Evolutionary conservation across 352 stramenopile species (phyloP).

Genomic region (Phytophthora pinifolia): DNA sequence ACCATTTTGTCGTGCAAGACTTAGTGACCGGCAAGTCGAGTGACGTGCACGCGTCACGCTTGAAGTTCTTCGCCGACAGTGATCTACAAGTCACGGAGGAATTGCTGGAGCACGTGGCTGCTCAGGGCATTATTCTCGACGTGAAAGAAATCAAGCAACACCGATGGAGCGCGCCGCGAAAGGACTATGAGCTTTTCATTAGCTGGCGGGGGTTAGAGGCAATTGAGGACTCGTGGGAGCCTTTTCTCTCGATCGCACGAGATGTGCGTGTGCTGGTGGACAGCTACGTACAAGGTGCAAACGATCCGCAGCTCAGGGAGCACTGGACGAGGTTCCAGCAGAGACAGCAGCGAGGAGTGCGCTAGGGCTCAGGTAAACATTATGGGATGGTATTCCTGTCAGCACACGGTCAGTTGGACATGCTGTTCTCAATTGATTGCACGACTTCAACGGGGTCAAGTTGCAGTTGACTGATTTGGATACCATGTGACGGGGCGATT

Average conservation of each 20-base stretch:
- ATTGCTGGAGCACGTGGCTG: constrained; percentile 13
- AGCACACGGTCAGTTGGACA: no score
- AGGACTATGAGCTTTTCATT: constrained; percentile 3
- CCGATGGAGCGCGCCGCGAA: background rate
- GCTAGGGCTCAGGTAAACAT: no score
- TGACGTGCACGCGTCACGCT: constrained; percentile 23
- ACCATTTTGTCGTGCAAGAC: constrained; percentile 18
- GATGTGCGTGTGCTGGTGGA: constrained; percentile 7
- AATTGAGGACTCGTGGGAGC: no score
- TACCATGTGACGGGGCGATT: no score
- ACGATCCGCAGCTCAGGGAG: background rate
- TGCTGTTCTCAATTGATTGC: no score
- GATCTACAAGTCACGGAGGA: constrained; percentile 25
- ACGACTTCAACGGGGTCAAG: no score
- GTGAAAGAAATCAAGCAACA: constrained; percentile 7
- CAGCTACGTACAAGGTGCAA: background rate
- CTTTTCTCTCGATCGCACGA: constrained; percentile 1
- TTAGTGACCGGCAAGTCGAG: constrained; percentile 9
- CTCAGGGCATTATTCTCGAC: constrained; percentile 18
- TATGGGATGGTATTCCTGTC: no score
- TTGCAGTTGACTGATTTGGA: no score
- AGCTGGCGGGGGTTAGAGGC: constrained; percentile 2
- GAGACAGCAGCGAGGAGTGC: no score
- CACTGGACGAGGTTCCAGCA: background rate
- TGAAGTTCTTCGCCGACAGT: constrained; percentile 31